Conservation (phyloP, 2,329 filamentous ascomycete genomes). For the Alternaria rosae region DNA sequence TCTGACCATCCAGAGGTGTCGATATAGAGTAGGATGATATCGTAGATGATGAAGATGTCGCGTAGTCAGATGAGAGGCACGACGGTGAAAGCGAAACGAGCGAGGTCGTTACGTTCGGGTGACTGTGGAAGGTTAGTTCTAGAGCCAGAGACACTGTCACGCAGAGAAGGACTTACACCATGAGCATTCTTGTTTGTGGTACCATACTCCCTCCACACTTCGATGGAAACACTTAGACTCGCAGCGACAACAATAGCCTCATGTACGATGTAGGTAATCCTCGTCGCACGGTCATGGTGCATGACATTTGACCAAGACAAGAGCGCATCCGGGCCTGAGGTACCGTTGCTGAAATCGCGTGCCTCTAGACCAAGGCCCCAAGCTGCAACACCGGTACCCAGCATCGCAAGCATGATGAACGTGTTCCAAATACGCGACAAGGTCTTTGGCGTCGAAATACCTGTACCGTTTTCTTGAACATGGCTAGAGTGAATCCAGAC, state of each 20-base stretch:
- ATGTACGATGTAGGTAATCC: slow-evolving; percentile 5
- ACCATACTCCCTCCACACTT: slow-evolving; percentile 6
- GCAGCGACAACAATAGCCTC: slow-evolving; percentile 9
- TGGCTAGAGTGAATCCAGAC: slow-evolving; percentile 12
- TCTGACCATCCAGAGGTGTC: slow-evolving; percentile 1
- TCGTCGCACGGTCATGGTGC: neutral
- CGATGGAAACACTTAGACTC: slow-evolving; percentile 4
- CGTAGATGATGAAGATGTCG: slow-evolving; percentile 14
- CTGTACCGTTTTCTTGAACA: slow-evolving; percentile 7
- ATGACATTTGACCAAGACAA: slow-evolving; percentile 8
- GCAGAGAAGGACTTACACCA: neutral
- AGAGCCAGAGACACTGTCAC: accelerated
- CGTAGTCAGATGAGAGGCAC: slow-evolving; percentile 14
- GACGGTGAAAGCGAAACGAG: slow-evolving; percentile 4
- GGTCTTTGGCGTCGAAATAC: slow-evolving; percentile 1
- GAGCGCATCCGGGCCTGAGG: neutral
- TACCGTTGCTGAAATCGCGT: neutral
- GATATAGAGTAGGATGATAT: slow-evolving; percentile 6
- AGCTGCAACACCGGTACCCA: slow-evolving; percentile 8
- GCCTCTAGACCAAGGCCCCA: slow-evolving; percentile 6
- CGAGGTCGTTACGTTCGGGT: slow-evolving; percentile 8
- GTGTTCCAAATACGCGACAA: slow-evolving; percentile 8
- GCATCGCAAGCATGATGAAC: slow-evolving; percentile 8
- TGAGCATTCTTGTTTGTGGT: slow-evolving; percentile 6
- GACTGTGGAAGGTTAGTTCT: neutral